phyloP scores from a whole-genome alignment of 768 basidiomycete genomes.

The Holtermannia corniformis region DNA sequence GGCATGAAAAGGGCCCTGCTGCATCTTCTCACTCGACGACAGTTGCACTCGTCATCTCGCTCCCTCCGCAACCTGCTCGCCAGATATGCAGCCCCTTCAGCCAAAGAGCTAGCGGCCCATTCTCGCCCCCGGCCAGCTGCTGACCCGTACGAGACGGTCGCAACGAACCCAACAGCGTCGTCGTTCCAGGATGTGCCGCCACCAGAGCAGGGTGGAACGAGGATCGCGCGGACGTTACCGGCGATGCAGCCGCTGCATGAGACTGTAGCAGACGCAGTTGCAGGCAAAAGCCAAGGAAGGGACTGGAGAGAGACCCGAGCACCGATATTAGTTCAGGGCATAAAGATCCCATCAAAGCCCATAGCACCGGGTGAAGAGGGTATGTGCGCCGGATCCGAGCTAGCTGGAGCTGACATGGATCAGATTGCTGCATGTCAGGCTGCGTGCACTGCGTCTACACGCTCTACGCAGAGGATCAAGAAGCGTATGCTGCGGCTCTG shows the following conservation, averaged over 20 bases:
- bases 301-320: conserved; percentile 1
- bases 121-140: neutral
- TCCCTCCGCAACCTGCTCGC: too few species aligned
- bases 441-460: conserved; percentile 90
- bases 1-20: too few species aligned
- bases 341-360: conserved; percentile 34
- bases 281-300: neutral
- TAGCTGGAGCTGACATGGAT: neutral
- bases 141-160: conserved; percentile 19
- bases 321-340: conserved; percentile 23
- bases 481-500: conserved; percentile 54
- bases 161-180: conserved; percentile 20
- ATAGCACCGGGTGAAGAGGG: conserved; percentile 38
- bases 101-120: neutral
- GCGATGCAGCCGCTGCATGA: conserved; percentile 19
- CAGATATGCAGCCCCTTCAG: neutral
- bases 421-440: conserved; percentile 92
- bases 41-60: too few species aligned
- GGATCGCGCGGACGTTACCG: conserved; percentile 15
- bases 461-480: conserved; percentile 65
- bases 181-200: conserved; percentile 33
- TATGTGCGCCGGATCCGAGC: conserved; percentile 7
- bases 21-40: too few species aligned
- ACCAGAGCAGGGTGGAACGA: conserved; percentile 1
- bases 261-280: neutral